Conservation (phyloP, 257 asterid genomes). For the Solanum rostratum region DNA sequence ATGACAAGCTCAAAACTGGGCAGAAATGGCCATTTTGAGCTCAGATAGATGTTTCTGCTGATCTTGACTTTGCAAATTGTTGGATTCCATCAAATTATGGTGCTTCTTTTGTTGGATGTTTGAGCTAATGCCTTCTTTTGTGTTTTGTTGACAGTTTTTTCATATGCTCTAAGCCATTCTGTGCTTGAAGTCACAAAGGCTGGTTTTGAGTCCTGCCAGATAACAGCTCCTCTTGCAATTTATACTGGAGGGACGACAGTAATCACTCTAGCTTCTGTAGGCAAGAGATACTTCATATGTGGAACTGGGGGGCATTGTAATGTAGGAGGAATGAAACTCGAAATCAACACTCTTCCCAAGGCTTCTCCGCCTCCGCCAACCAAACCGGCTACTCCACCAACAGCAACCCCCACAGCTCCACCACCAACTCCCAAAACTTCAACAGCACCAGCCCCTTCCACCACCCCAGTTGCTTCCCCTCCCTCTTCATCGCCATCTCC, state of each 20-base stretch:
- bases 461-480: conserved; percentile 18
- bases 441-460: conserved; percentile 6
- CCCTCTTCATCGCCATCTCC: conserved; percentile 10
- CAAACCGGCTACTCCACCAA: conserved; percentile 6
- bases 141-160: conserved; percentile 34
- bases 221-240: conserved; percentile 26
- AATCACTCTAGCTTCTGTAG: conserved; percentile 39
- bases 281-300: conserved; percentile 59
- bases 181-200: conserved; percentile 50
- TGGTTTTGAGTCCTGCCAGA: conserved; percentile 40
- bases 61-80: too few relatives aligned
- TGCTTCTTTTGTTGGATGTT: not conserved
- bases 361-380: conserved; percentile 33
- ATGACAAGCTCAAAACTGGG: not conserved
- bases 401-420: not conserved
- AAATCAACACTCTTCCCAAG: conserved; percentile 21
- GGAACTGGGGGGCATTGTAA: conserved; percentile 51
- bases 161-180: conserved; percentile 35
- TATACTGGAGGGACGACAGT: conserved; percentile 33
- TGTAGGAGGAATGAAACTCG: conserved; percentile 67
- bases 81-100: not conserved
- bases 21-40: not conserved
- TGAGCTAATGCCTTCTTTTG: not conserved
- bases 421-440: conserved; percentile 4
- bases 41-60: too few relatives aligned